Evolutionary conservation across 2,329 filamentous ascomycete genomes (phyloP).

Genomic region (Chaetomium sp.): DNA sequence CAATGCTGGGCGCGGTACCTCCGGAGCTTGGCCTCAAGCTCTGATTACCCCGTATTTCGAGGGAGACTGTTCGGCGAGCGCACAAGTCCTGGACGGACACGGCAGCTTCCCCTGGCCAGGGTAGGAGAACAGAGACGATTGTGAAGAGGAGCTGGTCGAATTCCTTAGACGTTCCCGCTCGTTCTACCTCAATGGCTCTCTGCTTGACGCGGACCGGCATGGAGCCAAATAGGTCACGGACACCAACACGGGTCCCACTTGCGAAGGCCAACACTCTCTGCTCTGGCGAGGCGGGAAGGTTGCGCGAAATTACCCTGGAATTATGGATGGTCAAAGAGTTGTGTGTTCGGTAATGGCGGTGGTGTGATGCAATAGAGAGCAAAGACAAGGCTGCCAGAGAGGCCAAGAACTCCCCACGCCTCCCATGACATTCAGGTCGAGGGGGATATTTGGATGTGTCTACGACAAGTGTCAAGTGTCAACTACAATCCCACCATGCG

Average conservation of each 20-base stretch:
- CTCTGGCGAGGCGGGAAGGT: slow-evolving; percentile 61
- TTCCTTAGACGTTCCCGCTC: slow-evolving; percentile 57
- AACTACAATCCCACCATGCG: slow-evolving; percentile 19
- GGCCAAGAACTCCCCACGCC: slow-evolving; percentile 73
- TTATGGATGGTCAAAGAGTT: slow-evolving; percentile 72
- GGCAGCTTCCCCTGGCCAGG: slow-evolving; percentile 61
- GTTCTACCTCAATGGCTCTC: slow-evolving; percentile 58
- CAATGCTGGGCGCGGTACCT: slow-evolving; percentile 27
- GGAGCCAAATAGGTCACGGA: slow-evolving; percentile 82
- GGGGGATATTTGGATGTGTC: slow-evolving; percentile 75
- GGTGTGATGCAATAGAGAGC: slow-evolving; percentile 73
- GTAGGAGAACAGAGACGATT: slow-evolving; percentile 67
- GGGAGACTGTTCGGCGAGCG: slow-evolving; percentile 42
- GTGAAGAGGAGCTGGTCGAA: slow-evolving; percentile 65
- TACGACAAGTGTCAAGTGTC: slow-evolving; percentile 40
- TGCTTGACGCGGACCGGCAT: slow-evolving; percentile 91
- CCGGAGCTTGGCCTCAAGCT: slow-evolving; percentile 6
- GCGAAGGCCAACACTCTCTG: slow-evolving; percentile 57
- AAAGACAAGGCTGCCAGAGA: slow-evolving; percentile 76
- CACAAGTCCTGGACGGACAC: slow-evolving; percentile 60
- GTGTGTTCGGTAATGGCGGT: slow-evolving; percentile 59
- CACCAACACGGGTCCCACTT: slow-evolving; percentile 74
- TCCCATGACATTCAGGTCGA: slow-evolving; percentile 59
- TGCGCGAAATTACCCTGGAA: slow-evolving; percentile 64
- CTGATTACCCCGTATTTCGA: slow-evolving; percentile 38